These are phyloP conservation scores for Sugiyamaella pinicola DNA, from an alignment of 1,139 yeast species.

Conservation along the genomic window DNA sequence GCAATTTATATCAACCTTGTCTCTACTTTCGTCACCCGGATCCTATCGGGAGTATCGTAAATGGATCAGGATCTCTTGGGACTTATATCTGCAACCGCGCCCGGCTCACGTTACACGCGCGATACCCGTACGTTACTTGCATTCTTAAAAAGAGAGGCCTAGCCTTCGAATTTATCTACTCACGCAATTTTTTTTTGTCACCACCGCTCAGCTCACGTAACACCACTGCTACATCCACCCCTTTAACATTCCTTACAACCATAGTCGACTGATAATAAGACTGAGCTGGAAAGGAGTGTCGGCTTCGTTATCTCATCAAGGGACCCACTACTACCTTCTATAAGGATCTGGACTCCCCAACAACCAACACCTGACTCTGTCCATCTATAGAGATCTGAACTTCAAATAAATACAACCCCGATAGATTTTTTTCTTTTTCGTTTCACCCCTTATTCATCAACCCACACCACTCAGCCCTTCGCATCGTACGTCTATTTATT, in stretches of 20 bases:
- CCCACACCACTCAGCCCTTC: background rate
- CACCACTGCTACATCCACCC: background rate
- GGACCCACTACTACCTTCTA: too few relatives aligned
- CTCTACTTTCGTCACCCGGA: too few relatives aligned
- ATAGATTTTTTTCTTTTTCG: too few relatives aligned
- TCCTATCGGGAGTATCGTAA: background rate
- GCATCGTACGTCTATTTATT: background rate
- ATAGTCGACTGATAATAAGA: background rate
- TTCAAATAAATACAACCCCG: too few relatives aligned
- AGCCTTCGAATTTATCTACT: background rate
- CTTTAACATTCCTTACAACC: background rate
- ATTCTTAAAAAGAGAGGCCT: background rate
- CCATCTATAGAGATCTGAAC: background rate
- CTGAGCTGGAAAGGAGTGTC: too few relatives aligned
- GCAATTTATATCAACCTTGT: too few relatives aligned
- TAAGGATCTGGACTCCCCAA: too few relatives aligned
- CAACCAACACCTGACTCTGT: too few relatives aligned
- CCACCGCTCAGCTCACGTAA: background rate
- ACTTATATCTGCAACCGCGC: too few relatives aligned
- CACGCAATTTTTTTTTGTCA: background rate
- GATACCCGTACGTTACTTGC: background rate
- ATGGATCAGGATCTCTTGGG: too few relatives aligned
- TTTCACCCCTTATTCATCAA: background rate
- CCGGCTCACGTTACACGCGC: too few relatives aligned
- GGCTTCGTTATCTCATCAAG: too few relatives aligned